These are phyloP conservation scores for Saksenaea vasiformis DNA, from an alignment of 371 early-diverging fungal genomes.

Conservation along the genomic window DNA sequence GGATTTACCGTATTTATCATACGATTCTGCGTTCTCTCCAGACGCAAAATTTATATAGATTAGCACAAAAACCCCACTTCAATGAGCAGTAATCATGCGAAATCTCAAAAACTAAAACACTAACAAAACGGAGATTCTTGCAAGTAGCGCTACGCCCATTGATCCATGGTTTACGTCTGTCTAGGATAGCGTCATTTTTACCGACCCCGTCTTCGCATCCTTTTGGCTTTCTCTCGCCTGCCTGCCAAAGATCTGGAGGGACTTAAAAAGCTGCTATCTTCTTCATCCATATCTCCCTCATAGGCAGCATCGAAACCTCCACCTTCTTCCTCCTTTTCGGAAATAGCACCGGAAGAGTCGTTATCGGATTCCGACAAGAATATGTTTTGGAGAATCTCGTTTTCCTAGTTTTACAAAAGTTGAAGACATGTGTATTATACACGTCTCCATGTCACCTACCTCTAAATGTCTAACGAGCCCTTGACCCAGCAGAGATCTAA, in stretches of 20 bases:
- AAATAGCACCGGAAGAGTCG: background rate
- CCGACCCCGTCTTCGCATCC: background rate
- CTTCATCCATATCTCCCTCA: background rate
- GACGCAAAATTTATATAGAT: too few species aligned
- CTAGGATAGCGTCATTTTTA: background rate
- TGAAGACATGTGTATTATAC: background rate
- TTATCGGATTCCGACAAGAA: background rate
- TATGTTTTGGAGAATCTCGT: background rate
- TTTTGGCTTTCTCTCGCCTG: background rate
- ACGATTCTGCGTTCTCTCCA: too few species aligned
- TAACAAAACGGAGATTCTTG: too few species aligned
- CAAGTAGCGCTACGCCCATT: too few species aligned
- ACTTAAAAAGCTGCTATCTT: background rate
- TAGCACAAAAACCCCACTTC: too few species aligned
- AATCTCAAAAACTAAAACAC: too few species aligned
- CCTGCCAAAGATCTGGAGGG: background rate
- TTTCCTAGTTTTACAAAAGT: background rate
- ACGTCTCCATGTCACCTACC: conserved; percentile 1
- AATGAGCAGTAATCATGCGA: too few species aligned
- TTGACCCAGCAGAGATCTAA: conserved; percentile 36
- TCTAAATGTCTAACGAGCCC: conserved; percentile 47
- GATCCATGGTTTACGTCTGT: too few species aligned
- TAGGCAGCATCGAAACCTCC: background rate
- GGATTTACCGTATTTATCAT: too few species aligned
- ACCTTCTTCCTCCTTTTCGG: background rate